Evolutionary conservation across 2,329 filamentous ascomycete genomes (phyloP).

Genomic region (Botrytis porri): DNA sequence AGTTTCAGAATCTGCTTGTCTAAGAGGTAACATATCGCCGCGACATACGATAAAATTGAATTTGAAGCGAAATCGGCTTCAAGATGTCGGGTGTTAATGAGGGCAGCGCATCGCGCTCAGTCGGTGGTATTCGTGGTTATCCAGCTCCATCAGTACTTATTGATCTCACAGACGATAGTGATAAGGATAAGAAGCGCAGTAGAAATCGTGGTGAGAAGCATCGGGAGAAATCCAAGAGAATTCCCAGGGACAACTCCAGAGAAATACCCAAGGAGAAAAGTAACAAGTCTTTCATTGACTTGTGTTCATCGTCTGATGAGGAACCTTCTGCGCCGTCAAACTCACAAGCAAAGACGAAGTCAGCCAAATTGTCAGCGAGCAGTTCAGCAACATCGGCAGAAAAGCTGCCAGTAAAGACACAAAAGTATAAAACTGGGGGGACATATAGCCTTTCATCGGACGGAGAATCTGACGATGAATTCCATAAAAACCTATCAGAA

Average conservation of each 20-base stretch:
- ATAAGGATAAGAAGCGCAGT: background rate
- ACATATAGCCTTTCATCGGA: constrained; percentile 8
- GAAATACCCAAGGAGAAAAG: background rate
- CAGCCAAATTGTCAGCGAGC: background rate
- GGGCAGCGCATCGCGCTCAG: background rate
- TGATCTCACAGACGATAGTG: background rate
- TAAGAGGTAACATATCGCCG: background rate
- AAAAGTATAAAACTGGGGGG: background rate
- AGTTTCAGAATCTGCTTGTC: background rate
- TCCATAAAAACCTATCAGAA: background rate
- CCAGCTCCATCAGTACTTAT: background rate
- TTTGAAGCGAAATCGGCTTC: background rate
- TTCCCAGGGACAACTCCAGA: background rate
- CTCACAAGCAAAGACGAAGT: background rate
- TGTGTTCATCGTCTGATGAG: background rate
- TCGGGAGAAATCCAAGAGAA: background rate
- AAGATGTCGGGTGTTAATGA: background rate
- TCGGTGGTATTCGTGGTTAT: background rate
- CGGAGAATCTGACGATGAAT: background rate
- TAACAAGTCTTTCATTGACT: background rate
- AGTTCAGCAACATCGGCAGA: too few relatives aligned
- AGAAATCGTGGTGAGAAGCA: background rate
- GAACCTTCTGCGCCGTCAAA: background rate
- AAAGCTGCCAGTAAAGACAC: background rate
- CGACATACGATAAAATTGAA: background rate